Conservation (phyloP, 345 rosid genomes). For the Microthlaspi erraticum region DNA sequence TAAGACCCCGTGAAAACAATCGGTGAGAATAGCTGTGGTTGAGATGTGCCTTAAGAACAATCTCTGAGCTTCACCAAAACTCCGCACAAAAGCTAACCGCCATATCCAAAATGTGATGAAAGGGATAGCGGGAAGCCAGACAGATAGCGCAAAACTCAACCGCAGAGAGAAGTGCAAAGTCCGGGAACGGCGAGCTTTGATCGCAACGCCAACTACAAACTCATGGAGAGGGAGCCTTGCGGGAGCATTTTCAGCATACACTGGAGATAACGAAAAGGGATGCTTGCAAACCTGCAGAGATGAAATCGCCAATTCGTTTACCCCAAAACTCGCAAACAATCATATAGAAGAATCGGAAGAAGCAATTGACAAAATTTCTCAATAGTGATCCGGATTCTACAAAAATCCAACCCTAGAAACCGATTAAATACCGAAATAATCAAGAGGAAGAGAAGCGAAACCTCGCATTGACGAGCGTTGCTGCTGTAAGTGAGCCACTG, state of each 20-base stretch:
- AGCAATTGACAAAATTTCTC: not conserved
- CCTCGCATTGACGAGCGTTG: constrained; percentile 99
- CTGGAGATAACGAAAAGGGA: constrained; percentile 95
- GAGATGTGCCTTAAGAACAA: constrained; percentile 88
- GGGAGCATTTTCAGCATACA: constrained; percentile 97
- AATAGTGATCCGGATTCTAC: not conserved
- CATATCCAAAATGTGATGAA: constrained; percentile 97
- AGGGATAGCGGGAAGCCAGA: constrained; percentile 95
- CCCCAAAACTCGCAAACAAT: not conserved
- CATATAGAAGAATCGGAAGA: not conserved
- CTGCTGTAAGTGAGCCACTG: constrained; percentile 98
- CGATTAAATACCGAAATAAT: not conserved
- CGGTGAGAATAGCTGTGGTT: constrained; percentile 85
- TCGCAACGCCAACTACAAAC: constrained; percentile 90
- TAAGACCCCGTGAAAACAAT: constrained; percentile 96
- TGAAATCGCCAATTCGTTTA: too few relatives aligned
- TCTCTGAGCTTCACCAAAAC: constrained; percentile 91
- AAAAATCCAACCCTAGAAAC: not conserved
- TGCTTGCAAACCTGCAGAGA: constrained; percentile 84
- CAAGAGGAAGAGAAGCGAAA: constrained; percentile 32
- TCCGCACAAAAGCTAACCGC: constrained; percentile 94
- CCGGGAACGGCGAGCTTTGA: constrained; percentile 76
- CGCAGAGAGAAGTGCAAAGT: constrained; percentile 89
- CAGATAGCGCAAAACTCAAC: constrained; percentile 89
- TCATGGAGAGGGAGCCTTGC: constrained; percentile 98